phyloP scores from a whole-genome alignment of 2,329 filamentous ascomycete genomes.

The Stachybotrys echinatus region DNA sequence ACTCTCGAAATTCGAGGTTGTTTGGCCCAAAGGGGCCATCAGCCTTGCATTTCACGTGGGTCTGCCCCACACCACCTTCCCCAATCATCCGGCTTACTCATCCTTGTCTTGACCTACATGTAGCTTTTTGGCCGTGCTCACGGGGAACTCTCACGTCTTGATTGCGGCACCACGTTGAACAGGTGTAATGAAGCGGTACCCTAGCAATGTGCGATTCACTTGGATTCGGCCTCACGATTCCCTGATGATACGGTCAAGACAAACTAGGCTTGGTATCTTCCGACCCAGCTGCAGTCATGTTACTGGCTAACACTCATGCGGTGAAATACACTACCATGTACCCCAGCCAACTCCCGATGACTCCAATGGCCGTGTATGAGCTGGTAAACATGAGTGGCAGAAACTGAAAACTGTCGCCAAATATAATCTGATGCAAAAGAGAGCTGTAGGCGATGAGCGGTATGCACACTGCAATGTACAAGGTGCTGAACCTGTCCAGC shows the following conservation, averaged over 20 bases:
- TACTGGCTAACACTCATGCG: no score
- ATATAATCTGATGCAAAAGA: conserved; percentile 74
- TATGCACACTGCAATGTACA: conserved; percentile 87
- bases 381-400: conserved; percentile 96
- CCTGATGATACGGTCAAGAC: no score
- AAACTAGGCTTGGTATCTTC: no score
- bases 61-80: conserved; percentile 13
- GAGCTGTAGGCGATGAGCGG: conserved; percentile 88
- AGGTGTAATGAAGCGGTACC: no score
- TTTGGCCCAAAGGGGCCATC: conserved; percentile 9
- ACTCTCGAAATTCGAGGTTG: conserved; percentile 6
- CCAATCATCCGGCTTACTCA: conserved; percentile 16
- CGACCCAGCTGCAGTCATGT: no score
- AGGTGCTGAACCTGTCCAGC: conserved; percentile 81
- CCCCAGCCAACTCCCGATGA: conserved; percentile 91
- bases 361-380: conserved; percentile 89
- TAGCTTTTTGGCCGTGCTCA: background rate
- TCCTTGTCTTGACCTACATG: conserved; percentile 1
- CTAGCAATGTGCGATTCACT: no score
- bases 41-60: conserved; percentile 25
- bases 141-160: background rate
- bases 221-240: no score
- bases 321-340: conserved; percentile 89
- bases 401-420: conserved; percentile 81
- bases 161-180: no score